phyloP scores from a whole-genome alignment of 2,329 filamentous ascomycete species.

The Cercospora zeina region DNA sequence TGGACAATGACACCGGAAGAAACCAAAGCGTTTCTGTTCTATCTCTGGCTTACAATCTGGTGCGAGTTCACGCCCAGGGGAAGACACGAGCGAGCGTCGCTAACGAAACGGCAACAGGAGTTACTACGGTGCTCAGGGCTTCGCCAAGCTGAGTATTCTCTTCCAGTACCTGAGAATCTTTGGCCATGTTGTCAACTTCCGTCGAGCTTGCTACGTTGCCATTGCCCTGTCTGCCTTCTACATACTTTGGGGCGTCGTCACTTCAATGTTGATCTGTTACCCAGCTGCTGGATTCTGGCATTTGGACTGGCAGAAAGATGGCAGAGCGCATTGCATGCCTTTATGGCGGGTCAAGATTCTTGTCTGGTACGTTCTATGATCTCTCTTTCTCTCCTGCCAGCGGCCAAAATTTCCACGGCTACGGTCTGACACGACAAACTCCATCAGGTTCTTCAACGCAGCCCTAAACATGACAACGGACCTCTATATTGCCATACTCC shows the following conservation, averaged over 20 bases:
- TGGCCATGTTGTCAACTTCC: constrained; percentile 15
- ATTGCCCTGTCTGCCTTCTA: constrained; percentile 16
- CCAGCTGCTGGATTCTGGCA: constrained; percentile 19
- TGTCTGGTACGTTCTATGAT: background rate
- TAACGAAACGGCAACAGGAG: background rate
- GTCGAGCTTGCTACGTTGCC: constrained; percentile 13
- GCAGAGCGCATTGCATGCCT: constrained; percentile 9
- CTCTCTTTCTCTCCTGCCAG: background rate
- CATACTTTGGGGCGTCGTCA: constrained; percentile 17
- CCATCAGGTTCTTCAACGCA: constrained; percentile 8
- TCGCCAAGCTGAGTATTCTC: constrained; percentile 18
- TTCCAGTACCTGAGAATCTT: constrained; percentile 19
- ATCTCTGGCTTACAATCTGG: constrained; percentile 9
- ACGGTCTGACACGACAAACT: background rate
- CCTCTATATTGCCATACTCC: background rate
- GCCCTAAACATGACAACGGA: constrained; percentile 7
- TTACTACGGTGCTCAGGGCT: constrained; percentile 18
- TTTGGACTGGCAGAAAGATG: constrained; percentile 4
- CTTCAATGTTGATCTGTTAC: constrained; percentile 18
- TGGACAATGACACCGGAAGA: constrained; percentile 2
- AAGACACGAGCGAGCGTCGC: background rate
- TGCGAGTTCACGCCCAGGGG: background rate
- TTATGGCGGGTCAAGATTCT: constrained; percentile 10
- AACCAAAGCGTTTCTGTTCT: background rate
- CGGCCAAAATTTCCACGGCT: background rate